Percentiles rank a stretch among this genome's conserved stretches.
Evolutionary conservation across 78 protist genomes (phyloP).

Genomic region (Dictyostelium capitatum): DNA sequence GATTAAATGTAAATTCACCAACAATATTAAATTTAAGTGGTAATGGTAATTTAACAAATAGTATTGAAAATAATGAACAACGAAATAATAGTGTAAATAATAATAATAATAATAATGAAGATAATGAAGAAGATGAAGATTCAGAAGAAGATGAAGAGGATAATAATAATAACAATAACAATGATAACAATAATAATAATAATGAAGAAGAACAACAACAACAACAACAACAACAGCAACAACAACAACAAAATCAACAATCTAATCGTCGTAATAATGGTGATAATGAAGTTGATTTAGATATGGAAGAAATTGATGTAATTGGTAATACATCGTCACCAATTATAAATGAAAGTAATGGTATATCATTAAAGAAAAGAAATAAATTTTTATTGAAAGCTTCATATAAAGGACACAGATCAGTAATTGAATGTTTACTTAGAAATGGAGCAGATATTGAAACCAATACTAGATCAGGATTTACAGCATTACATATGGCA

Average conservation of each 20-base stretch:
- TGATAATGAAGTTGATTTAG: slow-evolving; percentile 67
- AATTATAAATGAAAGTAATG: slow-evolving; percentile 32
- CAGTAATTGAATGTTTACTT: slow-evolving; percentile 50
- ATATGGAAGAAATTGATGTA: slow-evolving; percentile 61
- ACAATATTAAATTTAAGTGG: not conserved
- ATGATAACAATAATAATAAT: slow-evolving; percentile 19
- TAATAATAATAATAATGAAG: not conserved
- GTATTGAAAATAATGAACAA: not conserved
- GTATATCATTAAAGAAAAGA: slow-evolving; percentile 41
- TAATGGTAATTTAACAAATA: not conserved
- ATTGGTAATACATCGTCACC: slow-evolving; percentile 39
- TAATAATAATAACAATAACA: not conserved
- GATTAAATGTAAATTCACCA: slow-evolving; percentile 10
- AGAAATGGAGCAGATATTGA: slow-evolving; percentile 76
- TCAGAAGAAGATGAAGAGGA: not conserved
- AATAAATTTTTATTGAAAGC: slow-evolving; percentile 72
- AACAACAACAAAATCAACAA: not conserved
- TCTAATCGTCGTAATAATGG: not conserved
- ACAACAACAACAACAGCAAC: slow-evolving; percentile 7
- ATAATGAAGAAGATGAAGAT: not conserved
- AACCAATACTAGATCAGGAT: slow-evolving; percentile 65
- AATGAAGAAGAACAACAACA: not conserved
- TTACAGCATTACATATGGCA: slow-evolving; percentile 80
- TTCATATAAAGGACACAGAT: slow-evolving; percentile 74
- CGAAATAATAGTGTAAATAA: slow-evolving; percentile 10